Conservation (phyloP, 1,284 basidiomycete species). For the Rhodotorula sp. region DNA sequence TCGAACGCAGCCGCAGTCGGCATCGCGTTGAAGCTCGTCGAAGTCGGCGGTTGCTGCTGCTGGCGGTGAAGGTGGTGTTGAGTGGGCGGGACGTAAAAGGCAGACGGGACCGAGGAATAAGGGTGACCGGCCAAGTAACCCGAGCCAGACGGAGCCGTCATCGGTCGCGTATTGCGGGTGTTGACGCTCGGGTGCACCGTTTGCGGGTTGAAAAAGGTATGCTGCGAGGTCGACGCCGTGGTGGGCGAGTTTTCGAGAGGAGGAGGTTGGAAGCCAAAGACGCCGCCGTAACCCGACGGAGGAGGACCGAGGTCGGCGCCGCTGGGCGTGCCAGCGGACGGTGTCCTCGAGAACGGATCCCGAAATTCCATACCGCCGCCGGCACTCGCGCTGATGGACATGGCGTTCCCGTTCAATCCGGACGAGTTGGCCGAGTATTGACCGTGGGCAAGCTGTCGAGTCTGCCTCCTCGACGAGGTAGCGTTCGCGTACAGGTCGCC, state of each 20-base stretch:
- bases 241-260: not conserved
- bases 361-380: not conserved
- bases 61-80: not conserved
- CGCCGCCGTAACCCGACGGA: not conserved
- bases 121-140: not conserved
- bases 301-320: too few relatives aligned
- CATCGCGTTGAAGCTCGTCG: not conserved
- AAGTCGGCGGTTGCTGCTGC: not conserved
- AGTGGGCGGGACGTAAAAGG: constrained; percentile 25
- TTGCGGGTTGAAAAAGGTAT: constrained; percentile 26
- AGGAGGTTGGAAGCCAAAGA: not conserved
- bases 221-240: not conserved
- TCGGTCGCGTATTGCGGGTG: constrained; percentile 38
- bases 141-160: constrained; percentile 37
- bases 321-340: not conserved
- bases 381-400: not conserved
- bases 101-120: constrained; percentile 24
- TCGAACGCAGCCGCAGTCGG: not conserved
- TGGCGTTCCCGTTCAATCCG: not conserved
- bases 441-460: not conserved
- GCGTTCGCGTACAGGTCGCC: not conserved
- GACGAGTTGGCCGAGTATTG: too few relatives aligned
- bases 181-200: constrained; percentile 31
- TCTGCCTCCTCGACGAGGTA: not conserved
- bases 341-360: not conserved